Evolutionary conservation across 2,329 filamentous ascomycete species (phyloP).

Genomic region (Calonectria pteridis): DNA sequence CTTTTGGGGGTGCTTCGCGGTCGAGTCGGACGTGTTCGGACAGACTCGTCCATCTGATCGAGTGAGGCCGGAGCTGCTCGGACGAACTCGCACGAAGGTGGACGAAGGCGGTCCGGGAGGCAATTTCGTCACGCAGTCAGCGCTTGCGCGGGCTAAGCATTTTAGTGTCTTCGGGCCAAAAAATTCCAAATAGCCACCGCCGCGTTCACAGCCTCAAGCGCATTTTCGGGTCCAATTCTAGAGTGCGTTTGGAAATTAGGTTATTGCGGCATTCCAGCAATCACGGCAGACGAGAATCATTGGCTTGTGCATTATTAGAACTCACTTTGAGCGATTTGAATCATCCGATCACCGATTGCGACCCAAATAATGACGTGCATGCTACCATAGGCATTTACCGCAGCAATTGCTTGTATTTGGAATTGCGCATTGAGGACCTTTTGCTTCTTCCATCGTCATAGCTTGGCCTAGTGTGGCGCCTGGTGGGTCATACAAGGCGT

Average conservation of each 20-base stretch:
- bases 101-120: too few relatives aligned
- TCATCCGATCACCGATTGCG: not conserved
- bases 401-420: not conserved
- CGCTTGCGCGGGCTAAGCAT: not conserved
- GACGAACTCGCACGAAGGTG: not conserved
- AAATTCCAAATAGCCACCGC: slow-evolving; percentile 8
- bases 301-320: not conserved
- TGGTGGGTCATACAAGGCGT: not conserved
- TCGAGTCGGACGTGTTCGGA: not conserved
- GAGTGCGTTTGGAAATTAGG: not conserved
- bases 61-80: not conserved
- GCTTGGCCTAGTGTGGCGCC: not conserved
- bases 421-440: not conserved
- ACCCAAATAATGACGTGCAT: not conserved
- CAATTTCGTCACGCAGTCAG: slow-evolving; percentile 1
- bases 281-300: not conserved
- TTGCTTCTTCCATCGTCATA: not conserved
- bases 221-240: not conserved
- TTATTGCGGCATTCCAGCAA: not conserved
- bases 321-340: too few relatives aligned
- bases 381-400: not conserved
- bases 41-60: not conserved
- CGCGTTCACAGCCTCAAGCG: not conserved
- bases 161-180: not conserved
- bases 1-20: not conserved